Evolutionary conservation across 176 grass and related monocot genomes (phyloP), one percentile per base, ranked within the genome.

Genomic region (Bonia amplexicaulis): DNA sequence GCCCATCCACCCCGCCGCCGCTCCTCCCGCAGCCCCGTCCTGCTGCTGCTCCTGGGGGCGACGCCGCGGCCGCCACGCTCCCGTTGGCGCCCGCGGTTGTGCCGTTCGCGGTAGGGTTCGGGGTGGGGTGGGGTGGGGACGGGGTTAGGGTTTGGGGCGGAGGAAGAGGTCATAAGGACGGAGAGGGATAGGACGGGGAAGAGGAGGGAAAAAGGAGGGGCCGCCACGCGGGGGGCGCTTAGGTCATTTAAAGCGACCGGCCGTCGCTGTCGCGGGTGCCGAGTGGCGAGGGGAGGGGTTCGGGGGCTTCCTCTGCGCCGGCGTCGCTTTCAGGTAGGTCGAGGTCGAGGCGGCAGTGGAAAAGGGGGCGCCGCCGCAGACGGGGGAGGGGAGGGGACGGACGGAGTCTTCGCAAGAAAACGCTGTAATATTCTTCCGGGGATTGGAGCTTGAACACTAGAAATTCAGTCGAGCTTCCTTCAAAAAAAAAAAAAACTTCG

Each of bases 101-200:
- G 27, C 77, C 83, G 80, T 26, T 72, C 23, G 84, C 17, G 67
- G 79, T 17, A 46, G 84, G 12, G 78, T 53, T 76, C 6, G 87
- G 71, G n/a, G 39, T 57, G 27, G 82, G 77, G n/a, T n/a, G n/a
- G n/a, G 9, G 71, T 71, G 45, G 85, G 77, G 58, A 82, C 75
- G 57, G 90, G 87, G 57, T 82, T 86, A 90, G 93, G 92, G 91
- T 90, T 95, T 85, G 89, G 73, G 64, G 86, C 76, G 29, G 84
- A 52, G 76, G 85, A 88, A 87, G 91, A 93, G 90, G 89, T 98
- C 96, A 98, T 98, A 95, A 79, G 91, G 70, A 39, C 73, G 59
- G 48, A 62, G 85, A 78, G 84, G 63, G 85, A 87, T 67, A 48
- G 74, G 84, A 85, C 67, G 72, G 58, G 55, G 16, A 17, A 22